Conservation (phyloP, 177 flowering plant genomes). For the Vitis hybrid region DNA sequence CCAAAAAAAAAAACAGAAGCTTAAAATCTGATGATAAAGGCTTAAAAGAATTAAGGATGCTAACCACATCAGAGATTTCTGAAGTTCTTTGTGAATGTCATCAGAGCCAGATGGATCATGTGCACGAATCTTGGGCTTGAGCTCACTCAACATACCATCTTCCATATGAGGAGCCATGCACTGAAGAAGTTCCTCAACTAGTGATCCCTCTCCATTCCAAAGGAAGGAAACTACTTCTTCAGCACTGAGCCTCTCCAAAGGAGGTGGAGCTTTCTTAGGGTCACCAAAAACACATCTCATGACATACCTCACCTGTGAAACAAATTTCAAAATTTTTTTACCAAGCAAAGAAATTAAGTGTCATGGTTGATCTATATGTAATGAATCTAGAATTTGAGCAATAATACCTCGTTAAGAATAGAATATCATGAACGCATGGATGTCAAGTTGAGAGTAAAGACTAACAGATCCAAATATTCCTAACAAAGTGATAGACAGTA, state of each 20-base stretch:
- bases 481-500: neutral
- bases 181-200: slow-evolving; percentile 83
- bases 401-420: neutral
- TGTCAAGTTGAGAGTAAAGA: neutral
- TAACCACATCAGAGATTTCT: slow-evolving; percentile 82
- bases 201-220: slow-evolving; percentile 94
- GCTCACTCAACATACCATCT: slow-evolving; percentile 48
- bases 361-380: neutral
- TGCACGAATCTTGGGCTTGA: slow-evolving; percentile 63
- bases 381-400: neutral
- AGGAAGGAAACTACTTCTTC: slow-evolving; percentile 62
- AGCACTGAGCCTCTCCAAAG: slow-evolving; percentile 74
- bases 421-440: neutral
- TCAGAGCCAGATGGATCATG: slow-evolving; percentile 80
- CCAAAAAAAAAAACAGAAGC: neutral
- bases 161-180: slow-evolving; percentile 86
- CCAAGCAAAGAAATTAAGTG: neutral
- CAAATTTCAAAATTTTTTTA: slow-evolving; percentile 6
- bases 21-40: neutral
- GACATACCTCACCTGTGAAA: slow-evolving; percentile 86
- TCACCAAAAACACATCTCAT: slow-evolving; percentile 87
- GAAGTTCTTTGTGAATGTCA: slow-evolving; percentile 59
- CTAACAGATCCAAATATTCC: neutral
- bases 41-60: slow-evolving; percentile 10
- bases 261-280: slow-evolving; percentile 93